A percentile compares a stretch with the other conserved stretches of the same genome.
Conservation (phyloP, 139 green algal species). For the Picochlorum costavermella region DNA sequence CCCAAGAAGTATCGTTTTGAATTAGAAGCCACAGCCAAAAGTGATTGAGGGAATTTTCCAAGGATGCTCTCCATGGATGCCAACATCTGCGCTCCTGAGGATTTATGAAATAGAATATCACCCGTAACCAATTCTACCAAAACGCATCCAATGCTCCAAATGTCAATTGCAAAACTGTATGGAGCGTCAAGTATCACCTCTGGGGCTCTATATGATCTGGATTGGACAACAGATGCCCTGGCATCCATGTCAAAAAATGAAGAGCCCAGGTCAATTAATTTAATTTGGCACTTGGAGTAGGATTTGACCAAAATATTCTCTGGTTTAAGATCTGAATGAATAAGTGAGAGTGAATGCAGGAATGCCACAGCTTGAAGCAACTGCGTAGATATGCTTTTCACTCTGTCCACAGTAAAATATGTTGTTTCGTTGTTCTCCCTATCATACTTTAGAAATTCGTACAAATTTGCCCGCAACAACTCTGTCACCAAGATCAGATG, state of each 20-base stretch:
- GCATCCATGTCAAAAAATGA: conserved; percentile 89
- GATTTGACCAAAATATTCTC: conserved; percentile 95
- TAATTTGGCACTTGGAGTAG: conserved; percentile 69
- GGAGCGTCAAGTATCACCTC: conserved; percentile 88
- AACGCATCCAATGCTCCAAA: conserved; percentile 95
- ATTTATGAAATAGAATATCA: conserved; percentile 85
- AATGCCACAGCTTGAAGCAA: conserved; percentile 72
- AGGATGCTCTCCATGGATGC: conserved; percentile 83
- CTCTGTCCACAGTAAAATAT: conserved; percentile 85
- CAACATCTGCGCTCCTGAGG: conserved; percentile 72
- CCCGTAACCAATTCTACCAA: conserved; percentile 87
- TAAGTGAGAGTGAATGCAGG: conserved; percentile 81
- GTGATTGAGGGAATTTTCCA: conserved; percentile 56
- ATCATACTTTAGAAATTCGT: conserved; percentile 96
- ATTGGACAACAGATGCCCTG: conserved; percentile 88
- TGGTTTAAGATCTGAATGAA: conserved; percentile 95
- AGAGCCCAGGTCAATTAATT: conserved; percentile 93
- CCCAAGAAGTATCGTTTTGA: conserved; percentile 76
- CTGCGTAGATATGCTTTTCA: conserved; percentile 82
- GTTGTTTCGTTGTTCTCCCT: conserved; percentile 48
- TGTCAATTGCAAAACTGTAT: conserved; percentile 83
- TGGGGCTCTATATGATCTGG: conserved; percentile 83
- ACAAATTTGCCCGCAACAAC: conserved; percentile 93
- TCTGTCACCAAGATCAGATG: conserved; percentile 96
- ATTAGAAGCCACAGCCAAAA: conserved; percentile 57